Base-by-base conservation (phyloP, 108 stramenopile genomes). In the Parietichytrium sp. region DNA sequence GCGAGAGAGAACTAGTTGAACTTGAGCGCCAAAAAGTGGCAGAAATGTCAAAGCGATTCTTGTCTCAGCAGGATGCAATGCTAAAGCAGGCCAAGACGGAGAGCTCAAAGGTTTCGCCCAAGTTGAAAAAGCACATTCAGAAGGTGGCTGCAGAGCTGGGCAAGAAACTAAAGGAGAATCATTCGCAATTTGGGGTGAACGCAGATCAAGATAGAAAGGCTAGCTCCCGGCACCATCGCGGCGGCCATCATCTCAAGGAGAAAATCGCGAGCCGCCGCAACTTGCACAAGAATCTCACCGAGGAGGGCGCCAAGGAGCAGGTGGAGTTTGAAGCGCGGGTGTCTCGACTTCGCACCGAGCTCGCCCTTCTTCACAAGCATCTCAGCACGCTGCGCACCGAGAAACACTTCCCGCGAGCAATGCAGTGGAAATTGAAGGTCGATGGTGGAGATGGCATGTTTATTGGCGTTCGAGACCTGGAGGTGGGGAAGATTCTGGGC, bases 381-480 rank as follows among this genome's bases (percentile, higher is more conserved):
- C 33, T 72, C 38, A 45, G 38, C 38, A 33, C 36, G 3, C 36
- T 72, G 10, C 61, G 61, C 10, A 38, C 45, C 13, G 61, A 72
- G 42, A 33, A 72, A 20, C 61, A 72, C 42, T 72, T 72, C 45
- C 61, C 61, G 6, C 33, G 61, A 7, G 36, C 38, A 33, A 72
- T 72, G 61, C 18, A n/a, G 33, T 72, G 61, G 61, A 72, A 72
- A 27, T 42, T 72, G 38, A 72, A 72, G 61, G 61, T 72, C 15
- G 61, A 72, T 20, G 61, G 38, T 10, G 61, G 61, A 8, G 61
- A 72, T 27, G 61, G 61, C 0, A 72, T 42, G n/a, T 72, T 72
- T 72, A 72, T 72, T 25, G 61, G 61, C 6, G 45, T 72, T 7
- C 33, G 61, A 15, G 61, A 72, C 20, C 33, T 72, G 29, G 61